phyloP scores from a whole-genome alignment of 2,329 filamentous ascomycete genomes.

The Trichoderma aggressivum region DNA sequence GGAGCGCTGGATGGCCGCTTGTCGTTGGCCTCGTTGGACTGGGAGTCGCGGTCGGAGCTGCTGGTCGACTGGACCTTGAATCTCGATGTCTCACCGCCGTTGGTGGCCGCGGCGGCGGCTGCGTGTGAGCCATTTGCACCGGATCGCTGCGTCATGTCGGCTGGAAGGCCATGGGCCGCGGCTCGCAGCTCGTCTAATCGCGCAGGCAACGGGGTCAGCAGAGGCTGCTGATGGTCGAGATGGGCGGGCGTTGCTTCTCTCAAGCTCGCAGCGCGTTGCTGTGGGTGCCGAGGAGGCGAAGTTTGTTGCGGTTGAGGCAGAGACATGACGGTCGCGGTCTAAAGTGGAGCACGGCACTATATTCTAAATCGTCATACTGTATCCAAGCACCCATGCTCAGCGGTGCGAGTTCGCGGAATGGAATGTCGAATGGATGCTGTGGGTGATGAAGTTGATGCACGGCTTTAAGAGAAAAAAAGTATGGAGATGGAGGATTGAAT shows the following conservation, averaged over 20 bases:
- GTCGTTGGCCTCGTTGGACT: constrained; percentile 31
- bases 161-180: constrained; percentile 25
- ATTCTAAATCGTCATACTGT: constrained; percentile 18
- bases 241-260: constrained; percentile 23
- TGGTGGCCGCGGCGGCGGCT: constrained; percentile 29
- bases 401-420: neutral
- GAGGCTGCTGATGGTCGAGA: constrained; percentile 16
- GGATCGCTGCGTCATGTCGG: constrained; percentile 34
- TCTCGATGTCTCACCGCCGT: constrained; percentile 32
- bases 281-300: constrained; percentile 21
- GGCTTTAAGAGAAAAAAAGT: neutral
- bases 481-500: neutral
- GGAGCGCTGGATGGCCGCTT: constrained; percentile 47
- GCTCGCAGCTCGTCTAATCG: constrained; percentile 23
- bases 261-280: constrained; percentile 25
- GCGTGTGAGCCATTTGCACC: constrained; percentile 33
- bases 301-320: constrained; percentile 18
- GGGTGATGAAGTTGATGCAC: neutral
- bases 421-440: neutral
- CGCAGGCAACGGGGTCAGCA: constrained; percentile 25
- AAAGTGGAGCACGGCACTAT: constrained; percentile 18
- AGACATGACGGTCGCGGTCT: constrained; percentile 18
- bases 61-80: constrained; percentile 30
- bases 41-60: constrained; percentile 29
- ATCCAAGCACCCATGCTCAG: constrained; percentile 13